Evolutionary conservation across 2,329 filamentous ascomycete genomes (phyloP).

Genomic region (Cladobotryum mycophilum): DNA sequence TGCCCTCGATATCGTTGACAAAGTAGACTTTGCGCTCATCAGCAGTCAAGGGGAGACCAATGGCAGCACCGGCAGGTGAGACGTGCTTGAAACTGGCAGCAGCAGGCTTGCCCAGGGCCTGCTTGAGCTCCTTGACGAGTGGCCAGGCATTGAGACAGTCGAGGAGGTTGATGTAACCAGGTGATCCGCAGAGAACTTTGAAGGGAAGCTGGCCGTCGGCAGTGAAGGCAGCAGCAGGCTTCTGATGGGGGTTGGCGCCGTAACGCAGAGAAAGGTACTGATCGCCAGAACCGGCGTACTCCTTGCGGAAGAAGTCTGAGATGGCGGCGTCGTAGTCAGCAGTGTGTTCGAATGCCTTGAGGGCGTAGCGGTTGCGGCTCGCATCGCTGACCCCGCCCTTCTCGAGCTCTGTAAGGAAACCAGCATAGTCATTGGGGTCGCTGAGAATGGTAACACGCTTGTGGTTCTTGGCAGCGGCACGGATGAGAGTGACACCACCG

Average conservation of each 20-base stretch:
- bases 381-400: slow-evolving; percentile 78
- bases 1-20: slow-evolving; percentile 87
- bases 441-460: slow-evolving; percentile 90
- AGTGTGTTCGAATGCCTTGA: slow-evolving; percentile 98
- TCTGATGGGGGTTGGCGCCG: slow-evolving; percentile 96
- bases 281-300: slow-evolving; percentile 79
- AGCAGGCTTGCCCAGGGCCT: slow-evolving; percentile 78
- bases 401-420: slow-evolving; percentile 87
- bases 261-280: slow-evolving; percentile 87
- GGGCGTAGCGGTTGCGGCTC: slow-evolving; percentile 80
- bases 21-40: slow-evolving; percentile 97
- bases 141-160: slow-evolving; percentile 97
- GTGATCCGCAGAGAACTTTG: slow-evolving; percentile 83
- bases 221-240: slow-evolving; percentile 82
- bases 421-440: slow-evolving; percentile 87
- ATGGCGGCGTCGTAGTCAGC: slow-evolving; percentile 95
- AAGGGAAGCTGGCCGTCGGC: slow-evolving; percentile 75
- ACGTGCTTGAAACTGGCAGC: slow-evolving; percentile 99
- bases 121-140: slow-evolving; percentile 90
- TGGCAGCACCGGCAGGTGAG: slow-evolving; percentile 90
- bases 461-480: slow-evolving; percentile 98
- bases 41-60: slow-evolving; percentile 77
- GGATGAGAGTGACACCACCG: slow-evolving; percentile 90
- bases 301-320: slow-evolving; percentile 93
- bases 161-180: slow-evolving; percentile 95